Percentiles rank a stretch among this genome's conserved stretches.
phyloP scores from a whole-genome alignment of 495 filamentous ascomycete species.

The Aspergillus funiculosus region DNA sequence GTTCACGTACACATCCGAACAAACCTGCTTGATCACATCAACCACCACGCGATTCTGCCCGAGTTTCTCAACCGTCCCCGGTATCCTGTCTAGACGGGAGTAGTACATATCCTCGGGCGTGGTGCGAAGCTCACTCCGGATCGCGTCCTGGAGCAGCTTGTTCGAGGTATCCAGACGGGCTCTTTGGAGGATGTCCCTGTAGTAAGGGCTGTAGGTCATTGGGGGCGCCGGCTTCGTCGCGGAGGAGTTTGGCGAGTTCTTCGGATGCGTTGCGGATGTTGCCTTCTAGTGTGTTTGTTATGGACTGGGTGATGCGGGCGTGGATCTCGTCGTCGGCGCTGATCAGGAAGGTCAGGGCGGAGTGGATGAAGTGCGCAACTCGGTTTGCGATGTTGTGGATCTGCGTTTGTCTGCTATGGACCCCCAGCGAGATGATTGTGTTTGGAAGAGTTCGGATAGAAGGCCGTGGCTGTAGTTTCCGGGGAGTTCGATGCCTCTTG shows the following conservation, averaged over 20 bases:
- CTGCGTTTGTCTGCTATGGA: no score
- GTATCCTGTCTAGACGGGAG: no score
- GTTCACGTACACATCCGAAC: conserved; percentile 18
- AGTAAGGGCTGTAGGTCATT: conserved; percentile 47
- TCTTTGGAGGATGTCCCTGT: conserved; percentile 39
- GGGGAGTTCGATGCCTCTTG: conserved; percentile 35
- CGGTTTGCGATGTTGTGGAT: no score
- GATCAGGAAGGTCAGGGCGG: conserved; percentile 12
- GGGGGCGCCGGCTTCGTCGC: conserved; percentile 37
- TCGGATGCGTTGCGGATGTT: conserved; percentile 22
- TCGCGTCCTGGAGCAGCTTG: no score
- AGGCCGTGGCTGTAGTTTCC: conserved; percentile 43
- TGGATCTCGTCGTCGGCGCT: no score
- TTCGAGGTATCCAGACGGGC: conserved; percentile 18
- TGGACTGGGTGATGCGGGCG: no score
- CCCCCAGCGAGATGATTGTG: conserved; percentile 30
- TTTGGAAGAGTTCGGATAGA: conserved; percentile 33
- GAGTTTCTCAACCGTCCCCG: no score
- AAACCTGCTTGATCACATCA: conserved; percentile 26
- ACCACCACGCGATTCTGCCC: conserved; percentile 9
- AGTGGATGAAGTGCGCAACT: conserved; percentile 19
- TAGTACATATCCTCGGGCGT: no score
- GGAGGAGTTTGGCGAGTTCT: conserved; percentile 37
- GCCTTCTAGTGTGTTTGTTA: conserved; percentile 19
- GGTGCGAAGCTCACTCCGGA: no score